phyloP scores from a whole-genome alignment of 1,139 yeast genomes.

The Magnusiomyces paraingens region DNA sequence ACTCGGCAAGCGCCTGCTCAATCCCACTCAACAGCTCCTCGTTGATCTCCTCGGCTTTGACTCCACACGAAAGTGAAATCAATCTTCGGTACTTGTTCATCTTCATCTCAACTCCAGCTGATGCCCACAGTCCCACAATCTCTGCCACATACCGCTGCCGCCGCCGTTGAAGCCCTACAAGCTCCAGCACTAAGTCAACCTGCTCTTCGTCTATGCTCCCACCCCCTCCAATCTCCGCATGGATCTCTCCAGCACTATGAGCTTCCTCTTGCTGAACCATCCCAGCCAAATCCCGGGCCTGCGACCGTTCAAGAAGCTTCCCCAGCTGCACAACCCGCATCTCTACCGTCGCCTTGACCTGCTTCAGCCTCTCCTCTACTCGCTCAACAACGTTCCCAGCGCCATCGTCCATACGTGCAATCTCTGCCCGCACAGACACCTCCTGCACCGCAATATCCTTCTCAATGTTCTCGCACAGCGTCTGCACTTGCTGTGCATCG shows the following conservation, averaged over 20 bases:
- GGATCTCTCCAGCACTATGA: constrained; percentile 31
- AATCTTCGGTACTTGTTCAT: constrained; percentile 77
- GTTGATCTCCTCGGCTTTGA: constrained; percentile 24
- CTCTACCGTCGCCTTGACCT: constrained; percentile 15
- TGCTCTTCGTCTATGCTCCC: constrained; percentile 20
- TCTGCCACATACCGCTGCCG: constrained; percentile 42
- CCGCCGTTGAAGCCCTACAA: constrained; percentile 43
- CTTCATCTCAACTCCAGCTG: constrained; percentile 46
- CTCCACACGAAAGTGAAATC: constrained; percentile 76
- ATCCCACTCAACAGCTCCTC: not conserved
- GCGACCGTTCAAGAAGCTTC: constrained; percentile 48
- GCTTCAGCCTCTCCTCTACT: not conserved
- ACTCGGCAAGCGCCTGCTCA: not conserved
- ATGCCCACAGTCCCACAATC: constrained; percentile 43
- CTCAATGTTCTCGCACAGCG: constrained; percentile 37
- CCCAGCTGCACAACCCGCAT: constrained; percentile 36
- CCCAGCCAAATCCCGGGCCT: constrained; percentile 46
- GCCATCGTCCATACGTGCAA: constrained; percentile 19
- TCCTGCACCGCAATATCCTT: constrained; percentile 36
- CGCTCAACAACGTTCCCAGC: not conserved
- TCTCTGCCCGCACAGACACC: constrained; percentile 29
- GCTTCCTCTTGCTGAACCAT: constrained; percentile 44
- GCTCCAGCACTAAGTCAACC: constrained; percentile 34
- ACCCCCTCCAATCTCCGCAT: constrained; percentile 16
- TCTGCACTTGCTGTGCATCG: constrained; percentile 41